Conservation (phyloP, 805 yeast genomes). For the Tetrapisispora namnaoensis region DNA sequence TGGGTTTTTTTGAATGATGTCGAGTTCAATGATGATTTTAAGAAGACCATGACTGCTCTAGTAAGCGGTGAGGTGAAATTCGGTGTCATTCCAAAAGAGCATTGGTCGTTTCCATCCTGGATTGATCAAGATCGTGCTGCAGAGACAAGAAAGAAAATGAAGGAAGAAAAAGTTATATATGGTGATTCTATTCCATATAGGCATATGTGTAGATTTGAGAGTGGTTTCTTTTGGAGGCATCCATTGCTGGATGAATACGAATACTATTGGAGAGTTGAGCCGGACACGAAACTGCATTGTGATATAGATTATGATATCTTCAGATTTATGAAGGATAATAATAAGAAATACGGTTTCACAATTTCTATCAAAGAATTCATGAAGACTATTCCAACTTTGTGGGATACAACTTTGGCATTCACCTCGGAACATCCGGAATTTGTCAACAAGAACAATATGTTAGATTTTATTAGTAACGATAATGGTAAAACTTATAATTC, state of each 20-base stretch:
- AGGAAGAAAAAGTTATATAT: conserved; percentile 48
- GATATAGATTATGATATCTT: conserved; percentile 73
- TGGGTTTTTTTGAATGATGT: conserved; percentile 90
- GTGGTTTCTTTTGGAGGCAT: conserved; percentile 78
- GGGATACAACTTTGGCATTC: conserved; percentile 64
- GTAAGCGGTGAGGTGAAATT: conserved; percentile 63
- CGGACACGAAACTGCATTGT: conserved; percentile 64
- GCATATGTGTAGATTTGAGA: conserved; percentile 85
- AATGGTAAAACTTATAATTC: conserved; percentile 64
- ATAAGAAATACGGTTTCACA: conserved; percentile 67
- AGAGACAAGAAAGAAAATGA: conserved; percentile 40
- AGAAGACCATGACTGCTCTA: conserved; percentile 38
- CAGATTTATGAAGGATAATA: conserved; percentile 68
- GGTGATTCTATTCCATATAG: conserved; percentile 70
- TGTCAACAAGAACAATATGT: conserved; percentile 50
- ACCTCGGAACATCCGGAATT: conserved; percentile 48
- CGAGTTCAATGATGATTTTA: conserved; percentile 64
- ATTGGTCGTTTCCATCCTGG: conserved; percentile 85
- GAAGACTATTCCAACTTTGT: conserved; percentile 66
- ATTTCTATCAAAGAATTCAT: conserved; percentile 61
- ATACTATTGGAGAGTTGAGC: conserved; percentile 93
- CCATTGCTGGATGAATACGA: conserved; percentile 57
- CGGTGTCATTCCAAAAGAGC: conserved; percentile 66
- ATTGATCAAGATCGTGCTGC: conserved; percentile 69
- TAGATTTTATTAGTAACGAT: conserved; percentile 66